These are phyloP conservation scores for Xylaria acuta DNA, from an alignment of 495 filamentous ascomycete species.

Conservation along the genomic window DNA sequence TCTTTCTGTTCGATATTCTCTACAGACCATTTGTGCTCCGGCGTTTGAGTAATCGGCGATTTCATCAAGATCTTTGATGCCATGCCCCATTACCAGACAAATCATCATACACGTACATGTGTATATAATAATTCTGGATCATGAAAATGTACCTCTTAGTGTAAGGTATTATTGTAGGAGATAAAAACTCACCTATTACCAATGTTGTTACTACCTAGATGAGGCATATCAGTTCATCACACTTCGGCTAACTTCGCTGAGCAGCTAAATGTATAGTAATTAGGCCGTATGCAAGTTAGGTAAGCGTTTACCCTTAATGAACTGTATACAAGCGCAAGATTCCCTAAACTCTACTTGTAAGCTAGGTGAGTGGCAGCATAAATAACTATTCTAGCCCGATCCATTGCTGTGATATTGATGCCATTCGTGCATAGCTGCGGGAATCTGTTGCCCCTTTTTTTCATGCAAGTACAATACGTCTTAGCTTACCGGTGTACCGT, in stretches of 20 bases:
- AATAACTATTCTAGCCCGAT: neutral
- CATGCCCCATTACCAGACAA: neutral
- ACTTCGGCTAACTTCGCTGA: neutral
- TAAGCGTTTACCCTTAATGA: neutral
- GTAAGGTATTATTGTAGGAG: neutral
- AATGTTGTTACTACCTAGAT: neutral
- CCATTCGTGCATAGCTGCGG: neutral
- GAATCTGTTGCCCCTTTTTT: neutral
- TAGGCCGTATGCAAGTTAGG: neutral
- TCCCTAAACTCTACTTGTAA: neutral
- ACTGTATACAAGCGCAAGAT: neutral
- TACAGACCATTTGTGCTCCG: neutral
- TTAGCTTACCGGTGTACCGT: neutral
- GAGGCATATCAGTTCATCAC: too few species aligned
- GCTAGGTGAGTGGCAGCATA: neutral
- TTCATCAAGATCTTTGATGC: neutral
- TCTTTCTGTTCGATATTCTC: neutral
- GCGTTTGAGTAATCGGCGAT: slow-evolving; percentile 12
- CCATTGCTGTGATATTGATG: slow-evolving; percentile 1
- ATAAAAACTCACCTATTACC: neutral
- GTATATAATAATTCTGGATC: neutral
- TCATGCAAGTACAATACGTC: neutral
- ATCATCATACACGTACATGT: neutral
- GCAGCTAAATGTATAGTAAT: neutral
- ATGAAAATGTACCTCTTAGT: neutral